Evolutionary conservation across 148 eudicot genomes (phyloP).

Genomic region (Cornus florida): DNA sequence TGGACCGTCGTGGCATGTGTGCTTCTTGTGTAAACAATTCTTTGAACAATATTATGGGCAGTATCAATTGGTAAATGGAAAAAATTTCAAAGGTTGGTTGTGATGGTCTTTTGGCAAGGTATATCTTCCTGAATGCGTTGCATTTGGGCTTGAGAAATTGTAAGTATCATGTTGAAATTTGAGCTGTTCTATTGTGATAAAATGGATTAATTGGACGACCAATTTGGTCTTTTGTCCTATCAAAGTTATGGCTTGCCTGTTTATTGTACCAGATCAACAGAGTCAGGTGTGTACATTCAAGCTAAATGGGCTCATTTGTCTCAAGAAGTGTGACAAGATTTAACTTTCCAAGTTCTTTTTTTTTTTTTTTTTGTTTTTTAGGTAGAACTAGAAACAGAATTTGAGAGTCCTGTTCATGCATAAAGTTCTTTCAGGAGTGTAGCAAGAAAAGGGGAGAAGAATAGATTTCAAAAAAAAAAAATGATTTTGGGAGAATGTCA

Average conservation of each 20-base stretch:
- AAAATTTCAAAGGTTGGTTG: not conserved
- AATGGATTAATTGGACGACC: not conserved
- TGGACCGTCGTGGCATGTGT: not conserved
- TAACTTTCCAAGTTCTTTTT: not conserved
- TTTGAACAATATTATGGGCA: not conserved
- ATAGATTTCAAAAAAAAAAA: not conserved
- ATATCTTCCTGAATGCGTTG: not conserved
- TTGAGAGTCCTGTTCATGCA: not conserved
- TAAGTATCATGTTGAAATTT: not conserved
- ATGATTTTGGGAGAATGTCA: not conserved
- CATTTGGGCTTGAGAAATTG: not conserved
- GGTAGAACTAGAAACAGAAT: not conserved
- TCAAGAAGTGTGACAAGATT: not conserved
- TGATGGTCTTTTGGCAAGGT: not conserved
- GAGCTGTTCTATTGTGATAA: not conserved
- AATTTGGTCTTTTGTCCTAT: not conserved
- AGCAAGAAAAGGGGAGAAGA: conserved; percentile 1
- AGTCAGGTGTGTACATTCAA: not conserved
- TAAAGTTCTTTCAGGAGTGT: conserved; percentile 4
- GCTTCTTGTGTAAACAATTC: not conserved
- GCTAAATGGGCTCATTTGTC: not conserved
- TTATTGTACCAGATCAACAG: not conserved
- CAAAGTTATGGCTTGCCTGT: not conserved
- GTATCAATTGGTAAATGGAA: not conserved
- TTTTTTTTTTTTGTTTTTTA: not conserved